Evolutionary conservation across 179 eudicot species (phyloP).

Genomic region (Gypsophila paniculata): DNA sequence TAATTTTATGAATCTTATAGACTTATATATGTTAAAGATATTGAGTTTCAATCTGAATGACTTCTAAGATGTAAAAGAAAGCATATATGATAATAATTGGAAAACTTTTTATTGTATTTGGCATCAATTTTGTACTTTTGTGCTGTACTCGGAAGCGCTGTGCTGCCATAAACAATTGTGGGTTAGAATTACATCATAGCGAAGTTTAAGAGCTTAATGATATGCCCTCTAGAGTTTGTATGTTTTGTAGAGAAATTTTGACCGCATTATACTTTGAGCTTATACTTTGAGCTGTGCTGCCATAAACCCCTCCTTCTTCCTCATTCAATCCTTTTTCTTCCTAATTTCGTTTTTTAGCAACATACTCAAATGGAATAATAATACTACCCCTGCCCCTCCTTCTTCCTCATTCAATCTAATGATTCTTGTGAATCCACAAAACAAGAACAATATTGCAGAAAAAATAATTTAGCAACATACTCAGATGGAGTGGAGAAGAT

Average conservation of each 20-base stretch:
- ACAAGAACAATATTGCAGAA: no score
- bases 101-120: neutral
- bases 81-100: neutral
- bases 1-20: neutral
- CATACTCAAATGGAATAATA: no score
- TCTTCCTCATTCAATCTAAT: no score
- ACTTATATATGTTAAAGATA: neutral
- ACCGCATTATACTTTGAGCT: conserved; percentile 8
- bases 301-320: no score
- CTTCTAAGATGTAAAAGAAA: conserved; percentile 1
- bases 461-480: no score
- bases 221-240: neutral
- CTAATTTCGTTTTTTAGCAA: no score
- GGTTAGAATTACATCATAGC: neutral
- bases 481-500: no score
- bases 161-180: neutral
- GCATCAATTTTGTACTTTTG: neutral
- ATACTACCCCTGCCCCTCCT: no score
- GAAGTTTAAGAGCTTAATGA: conserved; percentile 1
- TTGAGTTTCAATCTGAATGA: neutral
- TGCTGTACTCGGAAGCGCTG: neutral
- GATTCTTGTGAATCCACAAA: no score
- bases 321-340: no score
- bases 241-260: neutral
- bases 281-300: no score